Percentiles rank a stretch among this genome's conserved stretches.
These are phyloP conservation scores for Fusarium sarcochroum DNA, from an alignment of 2,329 filamentous ascomycete species.

Conservation along the genomic window DNA sequence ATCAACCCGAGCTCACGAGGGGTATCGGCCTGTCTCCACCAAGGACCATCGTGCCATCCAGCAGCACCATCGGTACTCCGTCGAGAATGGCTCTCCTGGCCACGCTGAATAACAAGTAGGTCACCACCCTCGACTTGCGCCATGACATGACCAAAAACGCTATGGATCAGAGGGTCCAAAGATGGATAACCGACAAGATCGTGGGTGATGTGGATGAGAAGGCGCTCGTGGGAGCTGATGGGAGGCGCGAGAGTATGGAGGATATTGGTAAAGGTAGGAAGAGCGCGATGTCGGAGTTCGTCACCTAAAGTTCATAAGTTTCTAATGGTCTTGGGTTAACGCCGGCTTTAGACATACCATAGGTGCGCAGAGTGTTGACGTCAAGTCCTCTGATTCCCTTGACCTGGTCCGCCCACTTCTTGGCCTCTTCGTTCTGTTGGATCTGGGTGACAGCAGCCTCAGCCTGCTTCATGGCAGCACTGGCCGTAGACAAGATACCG, in stretches of 20 bases:
- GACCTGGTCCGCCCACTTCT: constrained; percentile 95
- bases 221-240: constrained; percentile 95
- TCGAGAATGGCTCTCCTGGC: constrained; percentile 83
- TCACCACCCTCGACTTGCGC: constrained; percentile 98
- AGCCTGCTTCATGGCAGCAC: constrained; percentile 90
- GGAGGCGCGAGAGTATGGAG: constrained; percentile 95
- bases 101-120: constrained; percentile 92
- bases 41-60: constrained; percentile 94
- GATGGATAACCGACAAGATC: constrained; percentile 95
- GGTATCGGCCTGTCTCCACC: constrained; percentile 84
- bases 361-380: constrained; percentile 77
- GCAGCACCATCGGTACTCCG: constrained; percentile 70
- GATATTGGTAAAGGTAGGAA: constrained; percentile 95
- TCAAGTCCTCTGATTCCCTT: constrained; percentile 75
- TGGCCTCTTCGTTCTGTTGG: constrained; percentile 95
- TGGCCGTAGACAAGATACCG: constrained; percentile 84
- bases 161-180: constrained; percentile 91
- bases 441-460: constrained; percentile 95
- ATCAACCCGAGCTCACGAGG: constrained; percentile 85
- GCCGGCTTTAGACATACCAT: constrained; percentile 49
- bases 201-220: constrained; percentile 97
- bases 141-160: constrained; percentile 95
- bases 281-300: constrained; percentile 85
- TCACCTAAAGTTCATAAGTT: constrained; percentile 71
- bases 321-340: neutral